Percentiles rank a stretch among this genome's conserved stretches.
phyloP scores from a whole-genome alignment of 2,329 filamentous ascomycete genomes.

The Colletotrichum neosansevieriae region DNA sequence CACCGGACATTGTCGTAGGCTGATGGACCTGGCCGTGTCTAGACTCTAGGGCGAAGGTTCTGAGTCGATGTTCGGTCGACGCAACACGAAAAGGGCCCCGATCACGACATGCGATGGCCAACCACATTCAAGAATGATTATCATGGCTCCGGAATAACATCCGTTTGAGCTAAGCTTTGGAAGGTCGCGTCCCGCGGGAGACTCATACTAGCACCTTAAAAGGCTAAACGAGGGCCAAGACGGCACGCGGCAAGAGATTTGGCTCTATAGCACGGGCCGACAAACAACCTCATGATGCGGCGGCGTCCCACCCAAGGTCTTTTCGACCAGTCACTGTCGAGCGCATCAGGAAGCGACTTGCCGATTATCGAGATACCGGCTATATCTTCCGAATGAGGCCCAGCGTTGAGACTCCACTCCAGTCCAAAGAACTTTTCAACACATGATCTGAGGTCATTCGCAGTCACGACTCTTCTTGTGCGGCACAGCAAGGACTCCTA shows the following conservation, averaged over 20 bases:
- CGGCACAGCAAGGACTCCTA: not conserved
- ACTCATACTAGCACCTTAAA: not conserved
- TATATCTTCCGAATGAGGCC: constrained; percentile 16
- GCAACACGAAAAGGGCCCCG: not conserved
- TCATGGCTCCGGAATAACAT: constrained; percentile 14
- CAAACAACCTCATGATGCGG: not conserved
- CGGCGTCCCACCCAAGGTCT: constrained; percentile 9
- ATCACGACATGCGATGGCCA: not conserved
- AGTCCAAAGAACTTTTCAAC: not conserved
- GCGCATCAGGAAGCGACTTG: not conserved
- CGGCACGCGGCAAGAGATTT: constrained; percentile 8
- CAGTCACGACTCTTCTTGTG: not conserved
- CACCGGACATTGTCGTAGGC: constrained; percentile 22
- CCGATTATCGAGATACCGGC: constrained; percentile 3
- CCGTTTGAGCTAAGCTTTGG: no score
- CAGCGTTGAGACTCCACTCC: not conserved
- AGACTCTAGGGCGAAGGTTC: not conserved
- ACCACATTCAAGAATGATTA: not conserved
- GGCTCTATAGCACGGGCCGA: not conserved
- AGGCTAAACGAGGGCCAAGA: constrained; percentile 23
- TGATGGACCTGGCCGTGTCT: not conserved
- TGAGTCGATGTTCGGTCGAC: not conserved
- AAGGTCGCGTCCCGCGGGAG: not conserved
- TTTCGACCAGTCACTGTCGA: constrained; percentile 3
- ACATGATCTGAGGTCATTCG: not conserved